Conservation (phyloP, 2,329 filamentous ascomycete genomes). For the Huntiella bhutanensis region DNA sequence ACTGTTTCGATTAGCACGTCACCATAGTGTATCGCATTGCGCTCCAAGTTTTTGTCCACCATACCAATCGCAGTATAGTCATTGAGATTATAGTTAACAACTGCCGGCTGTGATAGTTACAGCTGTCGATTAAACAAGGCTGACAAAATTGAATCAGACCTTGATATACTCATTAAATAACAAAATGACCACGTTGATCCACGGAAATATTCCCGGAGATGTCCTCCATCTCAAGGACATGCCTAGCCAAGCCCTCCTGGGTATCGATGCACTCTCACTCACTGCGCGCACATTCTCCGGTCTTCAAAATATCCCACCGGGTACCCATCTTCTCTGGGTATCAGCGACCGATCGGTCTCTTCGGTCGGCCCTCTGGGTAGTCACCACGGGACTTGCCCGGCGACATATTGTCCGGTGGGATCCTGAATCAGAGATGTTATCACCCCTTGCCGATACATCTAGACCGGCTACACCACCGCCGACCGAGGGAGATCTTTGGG, state of each 20-base stretch:
- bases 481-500: conserved; percentile 24
- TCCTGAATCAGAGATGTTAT: conserved; percentile 33
- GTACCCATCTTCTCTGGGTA: conserved; percentile 41
- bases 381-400: conserved; percentile 19
- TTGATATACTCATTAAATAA: not conserved
- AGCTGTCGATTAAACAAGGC: not conserved
- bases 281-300: conserved; percentile 30
- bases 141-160: not conserved
- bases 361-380: conserved; percentile 40
- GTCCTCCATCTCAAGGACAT: conserved; percentile 19
- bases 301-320: conserved; percentile 33
- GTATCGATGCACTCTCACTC: conserved; percentile 33
- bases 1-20: too few species aligned
- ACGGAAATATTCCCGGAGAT: too few species aligned
- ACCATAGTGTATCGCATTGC: too few species aligned
- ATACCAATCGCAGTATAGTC: too few species aligned
- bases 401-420: conserved; percentile 37
- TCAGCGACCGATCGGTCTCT: conserved; percentile 29
- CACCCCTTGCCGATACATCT: conserved; percentile 16
- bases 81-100: too few species aligned
- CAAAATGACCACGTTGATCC: not conserved
- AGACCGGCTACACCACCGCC: conserved; percentile 16
- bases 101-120: not conserved
- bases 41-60: too few species aligned
- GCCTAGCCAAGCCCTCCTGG: conserved; percentile 31